These are phyloP conservation scores for Xylaria sp. DNA, from an alignment of 2,329 filamentous ascomycete genomes.

Conservation along the genomic window DNA sequence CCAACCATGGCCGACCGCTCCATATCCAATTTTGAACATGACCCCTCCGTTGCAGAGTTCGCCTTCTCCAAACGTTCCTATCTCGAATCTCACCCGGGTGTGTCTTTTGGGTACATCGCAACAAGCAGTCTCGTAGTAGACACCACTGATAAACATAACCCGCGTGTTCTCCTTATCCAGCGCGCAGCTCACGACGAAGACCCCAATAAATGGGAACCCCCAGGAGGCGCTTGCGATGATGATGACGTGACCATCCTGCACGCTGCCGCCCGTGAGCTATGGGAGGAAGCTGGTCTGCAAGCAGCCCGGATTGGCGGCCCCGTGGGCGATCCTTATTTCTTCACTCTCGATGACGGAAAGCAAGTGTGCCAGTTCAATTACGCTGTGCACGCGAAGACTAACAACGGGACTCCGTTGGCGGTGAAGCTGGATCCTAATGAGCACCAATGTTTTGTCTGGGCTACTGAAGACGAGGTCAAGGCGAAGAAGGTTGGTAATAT, in stretches of 20 bases:
- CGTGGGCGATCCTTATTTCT: neutral
- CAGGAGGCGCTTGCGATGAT: slow-evolving; percentile 22
- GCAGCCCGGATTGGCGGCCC: neutral
- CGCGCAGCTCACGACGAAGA: neutral
- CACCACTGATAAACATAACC: neutral
- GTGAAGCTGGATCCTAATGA: neutral
- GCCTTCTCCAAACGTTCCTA: too few relatives aligned
- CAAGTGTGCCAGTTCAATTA: too few relatives aligned
- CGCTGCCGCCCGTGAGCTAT: slow-evolving; percentile 11
- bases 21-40: too few relatives aligned
- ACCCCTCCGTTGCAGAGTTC: too few relatives aligned
- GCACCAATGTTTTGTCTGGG: neutral
- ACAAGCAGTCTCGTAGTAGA: slow-evolving; percentile 8
- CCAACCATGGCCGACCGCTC: too few relatives aligned
- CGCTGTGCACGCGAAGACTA: too few relatives aligned
- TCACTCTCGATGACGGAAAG: too few relatives aligned
- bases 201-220: slow-evolving; percentile 22
- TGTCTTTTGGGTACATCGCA: neutral
- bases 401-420: too few relatives aligned
- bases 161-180: slow-evolving; percentile 20
- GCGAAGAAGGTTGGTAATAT: neutral
- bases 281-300: slow-evolving; percentile 11
- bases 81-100: too few relatives aligned
- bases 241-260: slow-evolving; percentile 17
- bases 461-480: neutral